phyloP scores from a whole-genome alignment of 2,329 filamentous ascomycete species.

The Diaporthe ampelina region DNA sequence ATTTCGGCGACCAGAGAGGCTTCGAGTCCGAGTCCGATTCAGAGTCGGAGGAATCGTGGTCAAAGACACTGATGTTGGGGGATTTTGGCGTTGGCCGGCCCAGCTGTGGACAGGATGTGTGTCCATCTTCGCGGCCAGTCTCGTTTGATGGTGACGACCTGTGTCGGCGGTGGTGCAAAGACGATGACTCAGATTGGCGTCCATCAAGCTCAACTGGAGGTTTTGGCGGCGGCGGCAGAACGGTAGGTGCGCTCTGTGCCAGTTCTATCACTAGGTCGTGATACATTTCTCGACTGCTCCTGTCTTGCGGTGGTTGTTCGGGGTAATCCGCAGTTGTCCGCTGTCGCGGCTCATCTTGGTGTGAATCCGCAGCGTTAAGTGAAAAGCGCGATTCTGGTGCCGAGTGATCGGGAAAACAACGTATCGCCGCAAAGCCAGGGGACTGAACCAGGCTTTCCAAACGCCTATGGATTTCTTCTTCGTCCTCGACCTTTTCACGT shows the following conservation, averaged over 20 bases:
- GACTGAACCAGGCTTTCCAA: conserved; percentile 12
- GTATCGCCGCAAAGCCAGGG: conserved; percentile 7
- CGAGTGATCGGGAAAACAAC: neutral
- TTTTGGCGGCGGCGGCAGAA: neutral
- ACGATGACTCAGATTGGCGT: neutral
- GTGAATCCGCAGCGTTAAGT: neutral
- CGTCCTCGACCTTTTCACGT: neutral
- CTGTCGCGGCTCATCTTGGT: neutral
- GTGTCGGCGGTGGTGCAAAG: conserved; percentile 7
- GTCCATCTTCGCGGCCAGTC: neutral
- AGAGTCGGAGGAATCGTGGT: conserved; percentile 17
- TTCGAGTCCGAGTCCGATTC: conserved; percentile 23
- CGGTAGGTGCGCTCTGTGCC: conserved; percentile 19
- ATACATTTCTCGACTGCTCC: conserved; percentile 13
- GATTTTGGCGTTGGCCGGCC: neutral
- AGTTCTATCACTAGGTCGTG: conserved; percentile 18
- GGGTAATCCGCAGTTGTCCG: neutral
- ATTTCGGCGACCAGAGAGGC: conserved; percentile 13
- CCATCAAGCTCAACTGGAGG: neutral
- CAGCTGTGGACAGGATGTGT: neutral
- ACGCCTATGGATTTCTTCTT: neutral
- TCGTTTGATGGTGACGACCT: neutral
- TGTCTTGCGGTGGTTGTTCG: conserved; percentile 13
- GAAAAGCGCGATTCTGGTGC: neutral
- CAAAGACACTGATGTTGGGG: conserved; percentile 16